Conservation (phyloP, 2,329 filamentous ascomycete genomes). For the Leptographium radiaticola region DNA sequence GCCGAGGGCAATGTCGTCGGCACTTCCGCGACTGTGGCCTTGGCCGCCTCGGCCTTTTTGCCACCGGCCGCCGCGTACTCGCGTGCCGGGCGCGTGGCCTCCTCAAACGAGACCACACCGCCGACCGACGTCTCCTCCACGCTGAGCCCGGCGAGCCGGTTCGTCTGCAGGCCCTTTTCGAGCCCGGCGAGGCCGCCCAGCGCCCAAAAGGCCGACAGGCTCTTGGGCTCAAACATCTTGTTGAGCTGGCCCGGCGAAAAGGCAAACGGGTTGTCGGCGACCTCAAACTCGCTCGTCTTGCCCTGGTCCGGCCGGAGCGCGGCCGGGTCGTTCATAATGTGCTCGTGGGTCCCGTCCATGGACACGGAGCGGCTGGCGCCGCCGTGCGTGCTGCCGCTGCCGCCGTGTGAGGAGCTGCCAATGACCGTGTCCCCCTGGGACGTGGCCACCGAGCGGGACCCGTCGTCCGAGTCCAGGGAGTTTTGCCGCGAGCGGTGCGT, state of each 20-base stretch:
- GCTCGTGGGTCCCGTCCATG: conserved; percentile 27
- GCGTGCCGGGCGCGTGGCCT: conserved; percentile 35
- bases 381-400: conserved; percentile 3
- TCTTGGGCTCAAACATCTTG: conserved; percentile 86
- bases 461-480: conserved; percentile 56
- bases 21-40: conserved; percentile 1
- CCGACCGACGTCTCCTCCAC: conserved; percentile 57
- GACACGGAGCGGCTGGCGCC: conserved; percentile 23
- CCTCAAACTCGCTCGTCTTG: conserved; percentile 61
- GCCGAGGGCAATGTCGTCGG: not conserved
- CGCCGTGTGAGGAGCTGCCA: conserved; percentile 29
- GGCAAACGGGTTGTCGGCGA: conserved; percentile 72
- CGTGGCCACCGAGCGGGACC: conserved; percentile 40
- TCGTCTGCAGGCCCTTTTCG: conserved; percentile 63
- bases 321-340: conserved; percentile 50
- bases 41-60: conserved; percentile 16
- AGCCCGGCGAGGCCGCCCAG: conserved; percentile 67
- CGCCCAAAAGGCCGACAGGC: conserved; percentile 64
- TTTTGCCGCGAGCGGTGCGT: conserved; percentile 49
- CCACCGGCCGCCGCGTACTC: conserved; percentile 14
- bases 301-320: conserved; percentile 66
- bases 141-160: conserved; percentile 62
- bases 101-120: conserved; percentile 57
- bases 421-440: conserved; percentile 53
- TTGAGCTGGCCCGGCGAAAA: conserved; percentile 73